A percentile compares a stretch with the other conserved stretches of the same genome.
Evolutionary conservation across 2,329 filamentous ascomycete species (phyloP).

Genomic region (Teratosphaeria nubilosa): DNA sequence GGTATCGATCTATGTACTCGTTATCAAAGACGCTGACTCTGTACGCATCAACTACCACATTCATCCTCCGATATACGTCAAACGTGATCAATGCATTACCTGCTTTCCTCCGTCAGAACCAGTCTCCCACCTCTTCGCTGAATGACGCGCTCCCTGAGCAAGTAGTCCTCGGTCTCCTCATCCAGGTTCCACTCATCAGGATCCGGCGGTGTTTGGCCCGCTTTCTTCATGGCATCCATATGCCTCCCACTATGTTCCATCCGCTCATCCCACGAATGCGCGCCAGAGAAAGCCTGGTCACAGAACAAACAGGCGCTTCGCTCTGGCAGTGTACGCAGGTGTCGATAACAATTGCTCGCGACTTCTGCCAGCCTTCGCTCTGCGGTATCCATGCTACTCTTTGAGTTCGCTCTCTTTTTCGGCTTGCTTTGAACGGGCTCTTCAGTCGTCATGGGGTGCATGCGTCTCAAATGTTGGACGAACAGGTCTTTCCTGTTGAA

Average conservation of each 20-base stretch:
- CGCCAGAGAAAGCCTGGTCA: conserved; percentile 50
- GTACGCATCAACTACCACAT: not conserved
- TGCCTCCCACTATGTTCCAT: conserved; percentile 85
- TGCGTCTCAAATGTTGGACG: conserved; percentile 75
- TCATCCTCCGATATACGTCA: not conserved
- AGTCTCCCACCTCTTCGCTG: not conserved
- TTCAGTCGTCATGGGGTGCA: conserved; percentile 47
- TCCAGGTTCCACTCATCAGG: conserved; percentile 28
- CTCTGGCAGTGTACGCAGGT: conserved; percentile 52
- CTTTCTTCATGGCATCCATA: conserved; percentile 50
- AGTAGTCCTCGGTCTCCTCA: conserved; percentile 27
- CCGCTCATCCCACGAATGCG: conserved; percentile 62
- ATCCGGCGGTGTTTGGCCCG: conserved; percentile 16
- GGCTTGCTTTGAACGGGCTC: conserved; percentile 1
- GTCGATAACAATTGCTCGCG: conserved; percentile 49
- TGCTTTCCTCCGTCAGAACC: not conserved
- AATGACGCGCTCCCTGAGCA: conserved; percentile 30
- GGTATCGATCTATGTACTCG: not conserved
- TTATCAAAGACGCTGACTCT: not conserved
- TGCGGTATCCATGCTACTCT: conserved; percentile 4
- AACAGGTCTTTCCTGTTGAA: conserved; percentile 93
- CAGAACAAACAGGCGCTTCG: conserved; percentile 59
- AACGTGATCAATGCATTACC: not conserved
- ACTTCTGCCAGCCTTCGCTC: conserved; percentile 34
- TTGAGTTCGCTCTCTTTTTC: conserved; percentile 31